Evolutionary conservation across 768 basidiomycete genomes (phyloP).

Genomic region (Imleria badia): DNA sequence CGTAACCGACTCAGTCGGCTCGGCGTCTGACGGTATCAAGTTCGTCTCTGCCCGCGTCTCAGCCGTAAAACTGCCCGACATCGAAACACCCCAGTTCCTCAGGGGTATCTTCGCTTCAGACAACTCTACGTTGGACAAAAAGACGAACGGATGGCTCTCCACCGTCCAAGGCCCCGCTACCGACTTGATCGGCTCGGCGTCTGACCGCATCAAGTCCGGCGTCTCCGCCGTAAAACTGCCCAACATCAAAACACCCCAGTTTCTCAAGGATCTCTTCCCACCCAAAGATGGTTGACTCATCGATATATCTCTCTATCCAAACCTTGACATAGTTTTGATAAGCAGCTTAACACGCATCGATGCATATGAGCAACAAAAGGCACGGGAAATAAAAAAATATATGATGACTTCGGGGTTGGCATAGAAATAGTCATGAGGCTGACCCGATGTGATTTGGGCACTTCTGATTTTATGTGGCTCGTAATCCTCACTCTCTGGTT

Average conservation of each 20-base stretch:
- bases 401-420: conserved; percentile 20
- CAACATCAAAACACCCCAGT: conserved; percentile 58
- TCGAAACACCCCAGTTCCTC: conserved; percentile 66
- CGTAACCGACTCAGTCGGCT: conserved; percentile 58
- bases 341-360: conserved; percentile 12
- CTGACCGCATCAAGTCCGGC: conserved; percentile 60
- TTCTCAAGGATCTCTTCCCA: conserved; percentile 62
- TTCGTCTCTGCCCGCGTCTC: conserved; percentile 59
- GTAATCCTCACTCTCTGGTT: too few relatives aligned
- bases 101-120: conserved; percentile 54
- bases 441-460: too few relatives aligned
- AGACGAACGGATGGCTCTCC: conserved; percentile 63
- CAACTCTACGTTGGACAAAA: conserved; percentile 39
- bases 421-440: conserved; percentile 31
- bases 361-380: not conserved
- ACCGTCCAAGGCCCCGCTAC: conserved; percentile 60
- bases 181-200: conserved; percentile 69
- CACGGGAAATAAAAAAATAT: not conserved
- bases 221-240: conserved; percentile 61
- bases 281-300: conserved; percentile 26
- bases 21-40: conserved; percentile 69
- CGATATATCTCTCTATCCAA: conserved; percentile 24
- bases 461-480: too few relatives aligned
- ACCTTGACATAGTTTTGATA: conserved; percentile 27
- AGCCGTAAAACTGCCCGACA: conserved; percentile 53